Percentiles rank a stretch among this genome's conserved stretches.
Evolutionary conservation across 352 stramenopile species (phyloP).

Genomic region (Saprolegnia parasitica): DNA sequence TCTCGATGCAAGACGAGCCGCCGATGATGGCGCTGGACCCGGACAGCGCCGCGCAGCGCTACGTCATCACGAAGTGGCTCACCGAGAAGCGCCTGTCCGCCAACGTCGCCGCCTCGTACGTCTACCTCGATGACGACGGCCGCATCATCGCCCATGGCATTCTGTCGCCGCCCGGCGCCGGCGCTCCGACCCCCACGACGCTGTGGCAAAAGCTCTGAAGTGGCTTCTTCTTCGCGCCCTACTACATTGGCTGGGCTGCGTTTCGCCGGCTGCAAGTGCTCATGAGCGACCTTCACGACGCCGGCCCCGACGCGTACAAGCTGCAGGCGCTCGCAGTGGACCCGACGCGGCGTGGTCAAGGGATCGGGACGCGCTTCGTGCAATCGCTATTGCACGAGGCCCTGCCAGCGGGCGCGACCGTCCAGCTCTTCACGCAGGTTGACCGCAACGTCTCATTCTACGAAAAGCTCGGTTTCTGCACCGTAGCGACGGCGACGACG

Average conservation of each 20-base stretch:
- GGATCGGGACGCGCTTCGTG: background rate
- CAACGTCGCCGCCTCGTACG: background rate
- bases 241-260: background rate
- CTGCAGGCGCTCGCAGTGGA: background rate
- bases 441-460: background rate
- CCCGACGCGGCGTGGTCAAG: background rate
- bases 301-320: background rate
- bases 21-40: background rate
- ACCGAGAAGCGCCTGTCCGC: background rate
- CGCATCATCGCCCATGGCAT: background rate
- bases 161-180: background rate
- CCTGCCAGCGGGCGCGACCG: background rate
- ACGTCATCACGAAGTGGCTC: background rate
- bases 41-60: background rate
- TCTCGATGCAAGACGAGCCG: background rate
- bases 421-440: background rate
- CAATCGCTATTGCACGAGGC: background rate
- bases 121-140: background rate
- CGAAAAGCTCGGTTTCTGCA: background rate
- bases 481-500: background rate
- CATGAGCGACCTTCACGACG: background rate
- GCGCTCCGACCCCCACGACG: too few species aligned
- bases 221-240: background rate
- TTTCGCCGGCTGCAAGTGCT: background rate
- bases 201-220: background rate